Percentiles rank a stretch among this genome's conserved stretches.
phyloP scores from a whole-genome alignment of 2,329 filamentous ascomycete species.

The Exophiala aquamarina region DNA sequence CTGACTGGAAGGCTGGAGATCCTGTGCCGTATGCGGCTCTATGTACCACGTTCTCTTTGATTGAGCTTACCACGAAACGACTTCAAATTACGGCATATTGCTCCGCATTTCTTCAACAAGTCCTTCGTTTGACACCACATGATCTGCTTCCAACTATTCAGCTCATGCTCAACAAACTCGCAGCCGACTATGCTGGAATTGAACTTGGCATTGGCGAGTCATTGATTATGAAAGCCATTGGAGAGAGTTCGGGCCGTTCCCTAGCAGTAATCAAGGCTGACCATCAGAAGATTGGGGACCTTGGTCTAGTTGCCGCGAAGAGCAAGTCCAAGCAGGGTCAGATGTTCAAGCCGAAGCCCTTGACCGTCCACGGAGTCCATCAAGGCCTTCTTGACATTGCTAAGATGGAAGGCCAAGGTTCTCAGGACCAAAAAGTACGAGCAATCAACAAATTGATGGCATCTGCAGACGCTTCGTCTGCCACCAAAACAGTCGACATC shows the following conservation, averaged over 20 bases:
- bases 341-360: constrained; percentile 94
- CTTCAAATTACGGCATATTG: constrained; percentile 86
- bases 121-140: constrained; percentile 83
- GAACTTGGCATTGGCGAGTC: constrained; percentile 98
- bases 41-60: constrained; percentile 89
- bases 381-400: constrained; percentile 86
- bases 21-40: constrained; percentile 93
- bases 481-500: constrained; percentile 79
- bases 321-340: constrained; percentile 93
- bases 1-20: constrained; percentile 86
- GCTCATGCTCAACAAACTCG: constrained; percentile 97
- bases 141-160: constrained; percentile 87
- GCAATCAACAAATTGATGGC: constrained; percentile 96
- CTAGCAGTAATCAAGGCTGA: constrained; percentile 89
- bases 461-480: constrained; percentile 72
- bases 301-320: constrained; percentile 92
- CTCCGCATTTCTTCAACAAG: constrained; percentile 86
- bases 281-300: constrained; percentile 93
- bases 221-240: constrained; percentile 97
- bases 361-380: constrained; percentile 84
- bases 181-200: constrained; percentile 93
- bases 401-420: constrained; percentile 79
- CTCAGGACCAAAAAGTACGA: constrained; percentile 87
- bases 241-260: constrained; percentile 87
- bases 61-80: constrained; percentile 92